These are phyloP conservation scores for Fomitopsis betulina DNA, from an alignment of 1,284 basidiomycete genomes.

Conservation along the genomic window DNA sequence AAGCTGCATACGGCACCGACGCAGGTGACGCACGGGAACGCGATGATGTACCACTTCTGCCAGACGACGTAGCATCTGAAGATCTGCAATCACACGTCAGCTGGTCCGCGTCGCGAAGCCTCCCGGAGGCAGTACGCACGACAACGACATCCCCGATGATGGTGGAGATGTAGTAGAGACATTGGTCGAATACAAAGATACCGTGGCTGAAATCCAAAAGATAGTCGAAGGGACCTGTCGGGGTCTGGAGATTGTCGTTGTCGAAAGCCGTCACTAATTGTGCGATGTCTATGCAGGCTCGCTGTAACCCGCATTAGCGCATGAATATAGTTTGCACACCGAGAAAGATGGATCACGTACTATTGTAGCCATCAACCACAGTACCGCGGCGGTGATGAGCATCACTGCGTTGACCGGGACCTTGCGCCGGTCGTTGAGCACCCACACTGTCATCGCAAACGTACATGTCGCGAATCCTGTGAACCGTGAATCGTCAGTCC, in stretches of 20 bases:
- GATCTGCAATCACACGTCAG: background rate
- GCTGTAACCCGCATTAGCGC: background rate
- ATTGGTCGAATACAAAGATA: background rate
- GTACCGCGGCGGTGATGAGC: background rate
- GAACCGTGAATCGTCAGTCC: background rate
- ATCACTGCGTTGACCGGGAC: background rate
- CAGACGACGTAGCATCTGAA: background rate
- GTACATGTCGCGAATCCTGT: conserved; percentile 4
- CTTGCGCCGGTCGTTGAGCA: background rate
- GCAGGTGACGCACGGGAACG: background rate
- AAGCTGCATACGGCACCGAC: background rate
- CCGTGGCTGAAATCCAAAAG: background rate
- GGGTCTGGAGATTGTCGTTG: background rate
- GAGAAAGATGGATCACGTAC: background rate
- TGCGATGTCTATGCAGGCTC: background rate
- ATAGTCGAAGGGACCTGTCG: background rate
- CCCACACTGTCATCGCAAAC: conserved; percentile 5
- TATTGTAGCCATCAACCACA: conserved; percentile 1
- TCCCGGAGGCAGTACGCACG: background rate
- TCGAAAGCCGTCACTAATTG: background rate
- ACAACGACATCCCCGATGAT: background rate
- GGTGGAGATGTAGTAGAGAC: background rate
- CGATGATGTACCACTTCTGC: background rate
- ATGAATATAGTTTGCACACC: background rate
- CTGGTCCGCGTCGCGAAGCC: background rate